These are phyloP conservation scores for Entelexis paramagnoliae DNA, from an alignment of 1,139 yeast species.

Conservation along the genomic window DNA sequence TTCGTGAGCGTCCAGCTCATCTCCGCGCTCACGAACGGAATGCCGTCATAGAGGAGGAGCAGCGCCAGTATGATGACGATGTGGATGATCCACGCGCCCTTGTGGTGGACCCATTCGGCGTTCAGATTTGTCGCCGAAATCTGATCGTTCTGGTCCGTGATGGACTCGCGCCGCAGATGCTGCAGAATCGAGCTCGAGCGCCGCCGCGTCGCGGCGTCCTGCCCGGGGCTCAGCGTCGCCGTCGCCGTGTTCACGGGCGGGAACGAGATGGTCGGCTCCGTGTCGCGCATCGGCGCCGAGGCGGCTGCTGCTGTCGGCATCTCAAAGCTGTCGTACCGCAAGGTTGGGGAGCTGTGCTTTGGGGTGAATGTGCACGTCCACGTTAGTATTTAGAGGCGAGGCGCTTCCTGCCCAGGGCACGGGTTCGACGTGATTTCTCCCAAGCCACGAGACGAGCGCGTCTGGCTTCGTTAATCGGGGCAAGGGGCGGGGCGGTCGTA, in stretches of 20 bases:
- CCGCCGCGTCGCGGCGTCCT: constrained; percentile 28
- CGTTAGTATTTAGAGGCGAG: not conserved
- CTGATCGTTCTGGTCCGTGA: constrained; percentile 89
- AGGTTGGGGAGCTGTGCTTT: not conserved
- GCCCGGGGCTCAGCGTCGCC: not conserved
- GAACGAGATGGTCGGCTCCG: constrained; percentile 14
- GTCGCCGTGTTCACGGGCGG: constrained; percentile 10
- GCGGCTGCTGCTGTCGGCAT: constrained; percentile 4
- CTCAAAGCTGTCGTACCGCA: not conserved
- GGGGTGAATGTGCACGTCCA: not conserved
- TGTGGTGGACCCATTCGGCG: constrained; percentile 92
- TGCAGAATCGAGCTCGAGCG: constrained; percentile 58
- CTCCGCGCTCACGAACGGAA: constrained; percentile 68
- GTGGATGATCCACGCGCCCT: constrained; percentile 87
- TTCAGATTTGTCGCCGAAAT: constrained; percentile 72
- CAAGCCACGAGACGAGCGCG: constrained; percentile 5
- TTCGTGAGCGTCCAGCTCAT: constrained; percentile 93
- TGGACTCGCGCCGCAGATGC: constrained; percentile 85
- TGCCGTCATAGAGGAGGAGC: constrained; percentile 64
- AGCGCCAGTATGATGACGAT: constrained; percentile 66
- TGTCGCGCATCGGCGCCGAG: constrained; percentile 1
- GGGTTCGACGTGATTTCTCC: not conserved
- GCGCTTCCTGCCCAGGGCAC: not conserved
- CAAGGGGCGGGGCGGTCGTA: not conserved
- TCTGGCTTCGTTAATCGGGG: not conserved